Conservation (phyloP, 345 rosid species). For the Conringia planisiliqua region DNA sequence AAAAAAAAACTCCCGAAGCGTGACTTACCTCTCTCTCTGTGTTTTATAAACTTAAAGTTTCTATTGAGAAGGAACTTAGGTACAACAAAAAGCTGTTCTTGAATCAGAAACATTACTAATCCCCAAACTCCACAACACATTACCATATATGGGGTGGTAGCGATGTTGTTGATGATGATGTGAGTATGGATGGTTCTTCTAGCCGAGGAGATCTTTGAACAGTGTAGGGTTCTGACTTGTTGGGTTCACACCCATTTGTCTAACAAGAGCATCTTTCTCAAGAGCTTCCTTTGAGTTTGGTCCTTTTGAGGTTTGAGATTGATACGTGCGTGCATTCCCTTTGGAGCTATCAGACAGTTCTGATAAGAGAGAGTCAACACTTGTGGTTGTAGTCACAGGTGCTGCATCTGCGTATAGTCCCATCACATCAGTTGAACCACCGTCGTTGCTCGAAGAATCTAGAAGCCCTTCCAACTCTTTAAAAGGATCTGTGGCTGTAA, state of each 20-base stretch:
- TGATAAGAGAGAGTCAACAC: slow-evolving; percentile 30
- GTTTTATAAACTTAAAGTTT: slow-evolving; percentile 23
- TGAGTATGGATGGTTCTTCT: slow-evolving; percentile 19
- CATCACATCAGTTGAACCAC: slow-evolving; percentile 31
- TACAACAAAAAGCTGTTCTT: slow-evolving; percentile 32
- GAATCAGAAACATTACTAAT: slow-evolving; percentile 11
- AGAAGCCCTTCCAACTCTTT: slow-evolving; percentile 81
- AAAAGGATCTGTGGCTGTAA: slow-evolving; percentile 65
- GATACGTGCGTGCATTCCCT: slow-evolving; percentile 21
- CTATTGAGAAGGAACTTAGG: slow-evolving; percentile 23
- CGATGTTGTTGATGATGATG: not conserved
- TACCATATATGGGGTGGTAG: slow-evolving; percentile 18
- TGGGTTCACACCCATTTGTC: slow-evolving; percentile 95
- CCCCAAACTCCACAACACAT: slow-evolving; percentile 5
- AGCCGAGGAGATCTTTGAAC: slow-evolving; percentile 81
- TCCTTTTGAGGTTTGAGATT: slow-evolving; percentile 49
- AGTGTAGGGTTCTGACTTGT: slow-evolving; percentile 80
- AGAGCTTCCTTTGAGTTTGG: slow-evolving; percentile 65
- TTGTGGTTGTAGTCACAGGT: slow-evolving; percentile 26
- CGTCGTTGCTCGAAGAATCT: slow-evolving; percentile 43
- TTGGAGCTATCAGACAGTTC: slow-evolving; percentile 32
- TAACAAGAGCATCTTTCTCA: slow-evolving; percentile 82
- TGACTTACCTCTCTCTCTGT: slow-evolving; percentile 12
- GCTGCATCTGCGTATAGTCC: slow-evolving; percentile 48
- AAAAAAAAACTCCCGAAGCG: not conserved